Conservation (phyloP, 2,329 filamentous ascomycete species). For the Eurotiales sp. region DNA sequence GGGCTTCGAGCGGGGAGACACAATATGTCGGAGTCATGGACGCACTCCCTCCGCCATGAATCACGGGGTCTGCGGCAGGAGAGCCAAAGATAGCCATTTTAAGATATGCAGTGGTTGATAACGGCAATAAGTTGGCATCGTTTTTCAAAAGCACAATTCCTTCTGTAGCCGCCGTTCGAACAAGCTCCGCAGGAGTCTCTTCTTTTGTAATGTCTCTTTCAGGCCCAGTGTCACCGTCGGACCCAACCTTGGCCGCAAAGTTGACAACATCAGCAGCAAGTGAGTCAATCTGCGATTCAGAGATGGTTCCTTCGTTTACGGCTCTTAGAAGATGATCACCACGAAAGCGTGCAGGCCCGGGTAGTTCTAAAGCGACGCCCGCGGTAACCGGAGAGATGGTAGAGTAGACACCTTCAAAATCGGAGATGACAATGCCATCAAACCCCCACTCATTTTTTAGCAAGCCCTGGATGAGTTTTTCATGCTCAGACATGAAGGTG, state of each 20-base stretch:
- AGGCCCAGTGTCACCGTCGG: slow-evolving; percentile 33
- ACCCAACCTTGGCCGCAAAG: slow-evolving; percentile 49
- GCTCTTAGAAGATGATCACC: slow-evolving; percentile 37
- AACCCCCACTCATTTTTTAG: slow-evolving; percentile 43
- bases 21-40: slow-evolving; percentile 46
- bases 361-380: slow-evolving; percentile 47
- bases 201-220: slow-evolving; percentile 54
- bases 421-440: slow-evolving; percentile 29
- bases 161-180: slow-evolving; percentile 63
- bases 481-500: slow-evolving; percentile 2
- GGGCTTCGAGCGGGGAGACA: slow-evolving; percentile 38
- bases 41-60: slow-evolving; percentile 63
- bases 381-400: slow-evolving; percentile 42
- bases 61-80: slow-evolving; percentile 46
- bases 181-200: slow-evolving; percentile 55
- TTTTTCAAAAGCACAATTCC: slow-evolving; percentile 73
- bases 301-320: slow-evolving; percentile 55
- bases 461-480: slow-evolving; percentile 26
- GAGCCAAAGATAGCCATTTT: slow-evolving; percentile 52
- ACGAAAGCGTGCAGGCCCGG: slow-evolving; percentile 42
- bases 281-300: slow-evolving; percentile 52
- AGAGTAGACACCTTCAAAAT: slow-evolving; percentile 19
- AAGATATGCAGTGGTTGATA: slow-evolving; percentile 35
- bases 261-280: slow-evolving; percentile 55
- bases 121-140: slow-evolving; percentile 57